phyloP scores from a whole-genome alignment of 805 yeast species.

The Hanseniaspora vineae region DNA sequence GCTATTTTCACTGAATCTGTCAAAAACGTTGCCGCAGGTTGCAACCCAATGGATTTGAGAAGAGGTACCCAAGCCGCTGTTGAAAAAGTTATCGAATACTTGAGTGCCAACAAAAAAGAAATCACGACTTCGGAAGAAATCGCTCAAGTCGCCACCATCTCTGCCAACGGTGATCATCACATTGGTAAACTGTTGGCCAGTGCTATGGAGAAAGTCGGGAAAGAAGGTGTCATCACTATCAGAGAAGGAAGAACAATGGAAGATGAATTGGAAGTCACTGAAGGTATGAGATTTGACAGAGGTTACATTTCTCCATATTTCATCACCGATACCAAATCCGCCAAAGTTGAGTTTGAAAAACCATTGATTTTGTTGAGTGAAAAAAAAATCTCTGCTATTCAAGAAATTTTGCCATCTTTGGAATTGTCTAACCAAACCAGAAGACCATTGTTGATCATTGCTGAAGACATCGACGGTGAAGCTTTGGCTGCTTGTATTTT shows the following conservation, averaged over 20 bases:
- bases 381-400: conserved; percentile 83
- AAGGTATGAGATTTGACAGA: conserved; percentile 97
- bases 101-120: conserved; percentile 78
- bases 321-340: conserved; percentile 83
- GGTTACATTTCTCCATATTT: conserved; percentile 96
- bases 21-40: conserved; percentile 96
- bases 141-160: conserved; percentile 95
- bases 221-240: conserved; percentile 97
- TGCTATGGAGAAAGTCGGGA: conserved; percentile 98
- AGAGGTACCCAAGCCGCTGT: conserved; percentile 96
- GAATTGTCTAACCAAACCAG: conserved; percentile 87
- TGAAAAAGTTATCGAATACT: conserved; percentile 75
- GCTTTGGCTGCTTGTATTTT: conserved; percentile 96
- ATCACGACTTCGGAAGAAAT: conserved; percentile 89
- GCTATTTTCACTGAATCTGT: conserved; percentile 91
- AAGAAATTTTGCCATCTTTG: conserved; percentile 83
- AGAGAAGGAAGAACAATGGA: conserved; percentile 95
- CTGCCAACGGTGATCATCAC: conserved; percentile 92
- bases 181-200: conserved; percentile 83
- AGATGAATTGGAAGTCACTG: conserved; percentile 92
- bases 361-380: conserved; percentile 82
- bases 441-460: conserved; percentile 84
- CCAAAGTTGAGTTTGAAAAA: conserved; percentile 90
- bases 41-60: conserved; percentile 97
- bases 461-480: conserved; percentile 96